Base-by-base conservation (phyloP, 106 monocot genomes). In the Dioscorea zingiberensis region DNA sequence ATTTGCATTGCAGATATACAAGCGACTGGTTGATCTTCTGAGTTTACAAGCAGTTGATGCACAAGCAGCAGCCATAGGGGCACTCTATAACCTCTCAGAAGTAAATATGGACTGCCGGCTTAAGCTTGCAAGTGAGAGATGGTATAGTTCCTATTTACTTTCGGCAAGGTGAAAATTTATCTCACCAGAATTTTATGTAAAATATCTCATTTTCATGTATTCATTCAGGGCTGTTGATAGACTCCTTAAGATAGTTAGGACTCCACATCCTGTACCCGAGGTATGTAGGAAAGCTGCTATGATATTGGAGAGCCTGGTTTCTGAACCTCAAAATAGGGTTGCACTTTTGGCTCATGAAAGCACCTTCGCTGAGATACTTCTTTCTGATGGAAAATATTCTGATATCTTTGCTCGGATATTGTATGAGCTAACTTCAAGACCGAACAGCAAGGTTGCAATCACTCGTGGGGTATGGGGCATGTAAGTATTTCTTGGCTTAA, bases 51-150 rank as follows among this genome's bases (percentile, higher is more conserved):
- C 89, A 21, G 69, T 78, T 11, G 93, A 93, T 69, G 81, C 88
- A 48, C 98, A 98, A 46, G 88, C 89, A 23, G 93, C 93, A 29
- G 93, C 93, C 26, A 86, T 98, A 14, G 89, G 93, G 0, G 88
- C 98, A 44, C 92, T 93, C 26, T 98, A 98, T 70, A 93, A 98
- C 64, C 84, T 93, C 26, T 74, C 89, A 6, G 89, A 92, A 82
- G 89, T 93, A n/a, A 92, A 98, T 75, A 75, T 92, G 76, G 97
- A 98, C 58, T 89, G 86, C 70, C 69, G 97, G 58, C 65, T 98
- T 47, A 98, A 93, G 69, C 88, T 98, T 71, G 97, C 86, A 3
- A 86, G 84, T 59, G 97, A 98, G 66, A 47, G 97, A 71, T 98
- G 97, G 97, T 98, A 86, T 7, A 5, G 21, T 56, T 56, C 56